phyloP scores from a whole-genome alignment of 208 protist species.

The Trichomonas tenax region DNA sequence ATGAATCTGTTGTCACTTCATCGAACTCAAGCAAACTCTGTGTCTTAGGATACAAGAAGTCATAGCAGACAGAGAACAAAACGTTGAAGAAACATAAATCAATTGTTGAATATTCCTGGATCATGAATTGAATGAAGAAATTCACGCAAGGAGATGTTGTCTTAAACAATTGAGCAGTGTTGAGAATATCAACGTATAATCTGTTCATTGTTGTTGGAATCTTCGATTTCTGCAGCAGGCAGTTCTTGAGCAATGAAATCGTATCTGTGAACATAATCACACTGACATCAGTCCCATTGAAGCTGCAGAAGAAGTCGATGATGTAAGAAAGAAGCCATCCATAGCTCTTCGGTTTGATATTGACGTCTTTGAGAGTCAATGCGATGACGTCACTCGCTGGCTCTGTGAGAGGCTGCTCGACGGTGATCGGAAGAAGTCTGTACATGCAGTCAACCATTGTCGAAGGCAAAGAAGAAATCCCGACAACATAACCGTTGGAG shows the following conservation, averaged over 20 bases:
- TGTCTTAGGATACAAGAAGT: background rate
- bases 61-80: background rate
- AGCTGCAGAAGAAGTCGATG: background rate
- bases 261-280: background rate
- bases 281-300: background rate
- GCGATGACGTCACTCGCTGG: background rate
- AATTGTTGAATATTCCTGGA: background rate
- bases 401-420: background rate
- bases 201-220: background rate
- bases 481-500: background rate
- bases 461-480: background rate
- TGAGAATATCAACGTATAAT: background rate
- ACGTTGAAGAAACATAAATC: conserved; percentile 4
- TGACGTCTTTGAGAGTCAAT: background rate
- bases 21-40: background rate
- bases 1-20: background rate
- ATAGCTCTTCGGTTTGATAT: background rate
- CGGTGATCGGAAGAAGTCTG: background rate
- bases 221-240: background rate
- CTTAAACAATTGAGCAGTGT: background rate
- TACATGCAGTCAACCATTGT: background rate
- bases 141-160: background rate
- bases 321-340: background rate
- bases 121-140: background rate
- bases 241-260: background rate